A percentile compares a stretch with the other conserved stretches of the same genome.
These are phyloP conservation scores for Colletotrichum tropicale DNA, from an alignment of 2,329 filamentous ascomycete species.

Conservation along the genomic window DNA sequence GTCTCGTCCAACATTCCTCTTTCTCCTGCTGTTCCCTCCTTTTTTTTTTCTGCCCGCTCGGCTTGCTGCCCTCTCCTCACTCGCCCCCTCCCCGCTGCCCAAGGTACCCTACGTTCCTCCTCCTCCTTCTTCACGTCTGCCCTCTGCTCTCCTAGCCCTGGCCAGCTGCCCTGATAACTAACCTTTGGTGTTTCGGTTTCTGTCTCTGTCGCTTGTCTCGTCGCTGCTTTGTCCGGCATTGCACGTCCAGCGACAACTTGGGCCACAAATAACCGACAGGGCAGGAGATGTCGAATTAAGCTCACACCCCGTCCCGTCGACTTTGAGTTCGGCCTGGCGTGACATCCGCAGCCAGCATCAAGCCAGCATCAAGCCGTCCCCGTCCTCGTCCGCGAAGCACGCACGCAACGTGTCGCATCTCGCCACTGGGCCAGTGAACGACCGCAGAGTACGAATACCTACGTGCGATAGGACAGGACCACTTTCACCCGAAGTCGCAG, in stretches of 20 bases:
- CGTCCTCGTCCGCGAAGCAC: neutral
- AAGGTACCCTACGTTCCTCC: neutral
- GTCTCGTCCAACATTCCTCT: neutral
- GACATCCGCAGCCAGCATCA: neutral
- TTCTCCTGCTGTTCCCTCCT: neutral
- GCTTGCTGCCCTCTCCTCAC: neutral
- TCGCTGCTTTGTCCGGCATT: neutral
- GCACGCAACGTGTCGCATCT: neutral
- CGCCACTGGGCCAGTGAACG: neutral
- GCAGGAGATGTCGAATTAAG: slow-evolving; percentile 16
- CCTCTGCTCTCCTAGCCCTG: neutral
- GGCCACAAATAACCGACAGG: neutral
- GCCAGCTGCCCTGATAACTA: neutral
- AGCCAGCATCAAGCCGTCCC: neutral
- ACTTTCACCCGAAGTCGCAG: slow-evolving; percentile 18
- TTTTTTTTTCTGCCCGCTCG: neutral
- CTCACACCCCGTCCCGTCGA: slow-evolving; percentile 7
- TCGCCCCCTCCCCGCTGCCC: neutral
- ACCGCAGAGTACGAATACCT: neutral
- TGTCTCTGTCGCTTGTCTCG: neutral
- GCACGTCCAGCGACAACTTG: neutral
- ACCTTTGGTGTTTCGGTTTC: neutral
- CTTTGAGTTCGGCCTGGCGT: slow-evolving; percentile 2
- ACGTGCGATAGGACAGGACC: neutral
- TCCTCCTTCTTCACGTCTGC: neutral